Conservation (phyloP, 305 asterid species). For the Stenogyne calaminthoides region DNA sequence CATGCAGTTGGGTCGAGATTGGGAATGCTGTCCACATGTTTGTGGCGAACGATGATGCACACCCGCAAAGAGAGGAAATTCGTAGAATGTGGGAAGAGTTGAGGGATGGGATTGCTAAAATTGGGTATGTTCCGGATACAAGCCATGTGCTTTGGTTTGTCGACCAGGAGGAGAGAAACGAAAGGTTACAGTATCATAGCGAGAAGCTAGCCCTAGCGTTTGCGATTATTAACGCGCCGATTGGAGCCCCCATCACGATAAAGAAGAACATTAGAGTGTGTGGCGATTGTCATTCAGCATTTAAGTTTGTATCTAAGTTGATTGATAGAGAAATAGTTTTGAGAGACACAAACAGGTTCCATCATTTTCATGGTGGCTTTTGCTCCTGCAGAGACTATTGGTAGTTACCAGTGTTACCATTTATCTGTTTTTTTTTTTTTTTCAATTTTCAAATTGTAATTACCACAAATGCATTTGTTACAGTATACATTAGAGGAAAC, state of each 20-base stretch:
- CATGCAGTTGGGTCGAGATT: slow-evolving; percentile 92
- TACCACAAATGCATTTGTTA: no score
- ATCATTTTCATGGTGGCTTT: slow-evolving; percentile 69
- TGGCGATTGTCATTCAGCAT: slow-evolving; percentile 82
- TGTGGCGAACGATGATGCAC: slow-evolving; percentile 72
- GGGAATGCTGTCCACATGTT: slow-evolving; percentile 72
- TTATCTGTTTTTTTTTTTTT: no score
- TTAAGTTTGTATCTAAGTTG: slow-evolving; percentile 68
- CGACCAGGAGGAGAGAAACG: slow-evolving; percentile 70
- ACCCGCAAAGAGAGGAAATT: slow-evolving; percentile 66
- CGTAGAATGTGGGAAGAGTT: slow-evolving; percentile 64
- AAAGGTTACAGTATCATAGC: slow-evolving; percentile 70
- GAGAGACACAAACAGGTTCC: slow-evolving; percentile 87
- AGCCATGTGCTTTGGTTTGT: slow-evolving; percentile 74
- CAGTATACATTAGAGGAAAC: no score
- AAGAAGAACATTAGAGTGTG: slow-evolving; percentile 93
- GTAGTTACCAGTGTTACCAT: slow-evolving; percentile 36
- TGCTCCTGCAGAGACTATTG: slow-evolving; percentile 95
- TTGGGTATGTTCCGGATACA: slow-evolving; percentile 83
- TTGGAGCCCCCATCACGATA: slow-evolving; percentile 62
- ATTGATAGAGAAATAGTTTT: slow-evolving; percentile 64
- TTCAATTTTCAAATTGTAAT: no score
- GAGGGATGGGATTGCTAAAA: slow-evolving; percentile 49
- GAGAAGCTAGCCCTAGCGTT: slow-evolving; percentile 92
- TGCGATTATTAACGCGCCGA: slow-evolving; percentile 61